Percentiles rank a stretch among this genome's conserved stretches.
Conservation (phyloP, 345 rosid species). For the Lagerstroemia speciosa region DNA sequence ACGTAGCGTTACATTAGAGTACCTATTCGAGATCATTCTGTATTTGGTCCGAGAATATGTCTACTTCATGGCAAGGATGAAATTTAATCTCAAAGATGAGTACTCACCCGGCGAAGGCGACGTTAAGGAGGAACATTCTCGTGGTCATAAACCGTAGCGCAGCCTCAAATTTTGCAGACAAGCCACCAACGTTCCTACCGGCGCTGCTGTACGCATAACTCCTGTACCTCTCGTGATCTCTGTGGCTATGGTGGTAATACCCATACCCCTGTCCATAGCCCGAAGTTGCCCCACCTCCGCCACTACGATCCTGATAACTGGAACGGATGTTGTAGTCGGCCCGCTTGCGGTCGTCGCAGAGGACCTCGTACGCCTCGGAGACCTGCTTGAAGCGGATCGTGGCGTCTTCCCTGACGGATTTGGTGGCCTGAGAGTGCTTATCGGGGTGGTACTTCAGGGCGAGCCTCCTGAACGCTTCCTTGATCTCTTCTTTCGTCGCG, state of each 20-base stretch:
- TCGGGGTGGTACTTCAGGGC: slow-evolving; percentile 80
- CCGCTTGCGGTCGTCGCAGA: slow-evolving; percentile 58
- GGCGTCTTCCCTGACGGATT: slow-evolving; percentile 39
- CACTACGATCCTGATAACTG: slow-evolving; percentile 16
- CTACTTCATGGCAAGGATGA: not conserved
- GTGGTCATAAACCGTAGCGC: slow-evolving; percentile 54
- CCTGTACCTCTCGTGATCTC: slow-evolving; percentile 12
- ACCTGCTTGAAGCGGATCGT: slow-evolving; percentile 63
- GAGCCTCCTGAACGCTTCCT: slow-evolving; percentile 64
- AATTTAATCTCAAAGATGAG: not conserved
- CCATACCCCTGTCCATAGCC: slow-evolving; percentile 26
- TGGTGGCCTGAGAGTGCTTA: slow-evolving; percentile 63
- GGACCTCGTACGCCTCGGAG: slow-evolving; percentile 77
- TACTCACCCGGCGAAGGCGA: slow-evolving; percentile 55
- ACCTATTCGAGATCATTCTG: not conserved
- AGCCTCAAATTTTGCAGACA: slow-evolving; percentile 21
- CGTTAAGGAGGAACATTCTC: slow-evolving; percentile 60
- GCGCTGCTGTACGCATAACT: slow-evolving; percentile 18
- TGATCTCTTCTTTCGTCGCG: slow-evolving; percentile 70
- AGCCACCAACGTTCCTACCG: slow-evolving; percentile 13
- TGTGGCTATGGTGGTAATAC: slow-evolving; percentile 3
- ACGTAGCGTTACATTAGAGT: not conserved
- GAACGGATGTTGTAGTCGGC: slow-evolving; percentile 43
- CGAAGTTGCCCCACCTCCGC: slow-evolving; percentile 13
- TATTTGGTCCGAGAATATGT: not conserved